Evolutionary conservation across 768 basidiomycete genomes (phyloP).

Genomic region (Trametes gibbosa): DNA sequence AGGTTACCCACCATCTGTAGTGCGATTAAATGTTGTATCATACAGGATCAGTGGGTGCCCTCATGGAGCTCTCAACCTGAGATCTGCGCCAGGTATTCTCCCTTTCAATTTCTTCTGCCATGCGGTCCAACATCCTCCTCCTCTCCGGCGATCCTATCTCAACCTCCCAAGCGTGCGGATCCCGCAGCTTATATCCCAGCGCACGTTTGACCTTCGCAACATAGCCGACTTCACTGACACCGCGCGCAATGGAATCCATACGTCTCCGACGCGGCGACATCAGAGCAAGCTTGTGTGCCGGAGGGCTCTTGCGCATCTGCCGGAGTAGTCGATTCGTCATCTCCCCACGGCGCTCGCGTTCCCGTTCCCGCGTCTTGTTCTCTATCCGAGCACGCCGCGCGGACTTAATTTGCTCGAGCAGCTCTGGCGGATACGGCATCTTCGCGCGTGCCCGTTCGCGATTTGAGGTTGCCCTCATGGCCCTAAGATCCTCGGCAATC

Average conservation of each 20-base stretch:
- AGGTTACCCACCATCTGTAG: no score
- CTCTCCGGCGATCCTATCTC: constrained; percentile 34
- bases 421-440: constrained; percentile 44
- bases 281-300: constrained; percentile 53
- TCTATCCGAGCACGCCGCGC: constrained; percentile 59
- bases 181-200: constrained; percentile 48
- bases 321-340: constrained; percentile 45
- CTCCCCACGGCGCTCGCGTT: constrained; percentile 65
- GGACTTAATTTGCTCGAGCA: constrained; percentile 47
- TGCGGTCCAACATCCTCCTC: constrained; percentile 25
- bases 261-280: constrained; percentile 49
- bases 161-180: constrained; percentile 33
- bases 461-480: constrained; percentile 34
- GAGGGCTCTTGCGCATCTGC: constrained; percentile 55
- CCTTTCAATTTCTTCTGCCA: constrained; percentile 28
- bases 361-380: constrained; percentile 62
- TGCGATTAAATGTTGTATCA: no score
- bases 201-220: constrained; percentile 59
- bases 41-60: neutral
- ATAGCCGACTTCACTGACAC: constrained; percentile 67
- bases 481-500: constrained; percentile 30
- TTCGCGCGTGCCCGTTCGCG: constrained; percentile 43
- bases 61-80: neutral
- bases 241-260: constrained; percentile 49
- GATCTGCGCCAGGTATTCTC: constrained; percentile 29